A percentile compares a stretch with the other conserved stretches of the same genome.
These are phyloP conservation scores for Quillaja saponaria DNA, from an alignment of 306 rosid species.

Conservation along the genomic window DNA sequence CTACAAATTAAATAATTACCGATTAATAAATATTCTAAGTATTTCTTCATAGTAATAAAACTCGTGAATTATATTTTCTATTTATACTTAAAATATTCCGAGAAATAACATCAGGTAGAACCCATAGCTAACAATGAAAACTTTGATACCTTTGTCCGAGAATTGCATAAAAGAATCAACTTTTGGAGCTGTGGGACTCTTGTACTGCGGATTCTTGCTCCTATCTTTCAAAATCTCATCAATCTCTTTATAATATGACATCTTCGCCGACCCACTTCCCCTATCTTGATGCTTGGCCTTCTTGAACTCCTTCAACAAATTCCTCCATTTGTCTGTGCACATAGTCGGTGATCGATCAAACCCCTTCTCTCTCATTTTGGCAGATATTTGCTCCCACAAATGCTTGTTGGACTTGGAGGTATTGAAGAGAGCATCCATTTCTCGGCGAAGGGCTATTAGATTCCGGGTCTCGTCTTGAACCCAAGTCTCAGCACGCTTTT, in stretches of 20 bases:
- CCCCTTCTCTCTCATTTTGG: conserved; percentile 86
- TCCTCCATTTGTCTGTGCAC: conserved; percentile 99
- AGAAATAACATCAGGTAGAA: background rate
- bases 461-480: conserved; percentile 91
- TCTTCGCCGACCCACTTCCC: conserved; percentile 81
- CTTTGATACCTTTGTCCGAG: conserved; percentile 61
- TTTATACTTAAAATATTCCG: no score
- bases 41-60: no score
- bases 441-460: conserved; percentile 68
- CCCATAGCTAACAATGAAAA: background rate
- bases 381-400: conserved; percentile 88
- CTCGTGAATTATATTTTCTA: no score
- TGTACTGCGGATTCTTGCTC: conserved; percentile 55
- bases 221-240: conserved; percentile 83
- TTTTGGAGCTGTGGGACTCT: conserved; percentile 65
- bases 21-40: no score
- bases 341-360: conserved; percentile 91
- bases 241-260: conserved; percentile 88
- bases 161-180: conserved; percentile 84
- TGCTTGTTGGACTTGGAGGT: conserved; percentile 92
- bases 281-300: conserved; percentile 77
- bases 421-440: conserved; percentile 75
- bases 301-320: conserved; percentile 88
- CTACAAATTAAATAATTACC: no score
- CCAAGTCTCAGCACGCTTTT: conserved; percentile 98